Evolutionary conservation across 1,284 basidiomycete species (phyloP).

Genomic region (Microbotryum lychnidis-dioicae): DNA sequence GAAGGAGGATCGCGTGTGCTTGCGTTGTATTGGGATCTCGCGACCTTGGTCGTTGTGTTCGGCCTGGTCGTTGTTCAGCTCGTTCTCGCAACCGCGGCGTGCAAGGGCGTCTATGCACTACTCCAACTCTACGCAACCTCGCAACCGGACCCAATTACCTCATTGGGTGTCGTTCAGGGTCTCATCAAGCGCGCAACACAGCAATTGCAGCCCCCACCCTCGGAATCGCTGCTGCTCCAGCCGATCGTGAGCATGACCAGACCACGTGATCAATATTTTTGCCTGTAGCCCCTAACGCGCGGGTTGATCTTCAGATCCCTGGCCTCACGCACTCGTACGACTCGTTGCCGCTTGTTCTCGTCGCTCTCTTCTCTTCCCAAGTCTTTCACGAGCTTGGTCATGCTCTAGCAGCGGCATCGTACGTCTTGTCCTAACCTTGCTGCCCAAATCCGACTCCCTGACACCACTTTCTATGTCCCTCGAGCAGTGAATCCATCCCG

Average conservation of each 20-base stretch:
- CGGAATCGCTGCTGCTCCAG: conserved; percentile 4
- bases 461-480: not conserved
- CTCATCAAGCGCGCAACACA: not conserved
- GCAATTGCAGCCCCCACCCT: not conserved
- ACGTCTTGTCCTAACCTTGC: not conserved
- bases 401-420: conserved; percentile 23
- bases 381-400: conserved; percentile 28
- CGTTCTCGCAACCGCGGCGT: conserved; percentile 3
- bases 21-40: conserved; percentile 1
- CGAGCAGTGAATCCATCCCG: conserved; percentile 7
- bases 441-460: not conserved
- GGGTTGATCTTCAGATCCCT: conserved; percentile 6
- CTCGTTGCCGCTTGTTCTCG: conserved; percentile 11
- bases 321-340: conserved; percentile 15
- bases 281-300: not conserved
- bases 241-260: conserved; percentile 4
- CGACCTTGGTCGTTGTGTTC: not conserved
- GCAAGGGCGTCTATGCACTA: not conserved
- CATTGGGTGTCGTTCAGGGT: no score
- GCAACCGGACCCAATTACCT: no score
- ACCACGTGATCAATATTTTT: not conserved
- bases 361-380: conserved; percentile 15
- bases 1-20: not conserved
- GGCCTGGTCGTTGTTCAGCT: conserved; percentile 4
- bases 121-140: not conserved